These are phyloP conservation scores for Paramarasmius palmivorus DNA, from an alignment of 1,284 basidiomycete genomes.

Conservation along the genomic window DNA sequence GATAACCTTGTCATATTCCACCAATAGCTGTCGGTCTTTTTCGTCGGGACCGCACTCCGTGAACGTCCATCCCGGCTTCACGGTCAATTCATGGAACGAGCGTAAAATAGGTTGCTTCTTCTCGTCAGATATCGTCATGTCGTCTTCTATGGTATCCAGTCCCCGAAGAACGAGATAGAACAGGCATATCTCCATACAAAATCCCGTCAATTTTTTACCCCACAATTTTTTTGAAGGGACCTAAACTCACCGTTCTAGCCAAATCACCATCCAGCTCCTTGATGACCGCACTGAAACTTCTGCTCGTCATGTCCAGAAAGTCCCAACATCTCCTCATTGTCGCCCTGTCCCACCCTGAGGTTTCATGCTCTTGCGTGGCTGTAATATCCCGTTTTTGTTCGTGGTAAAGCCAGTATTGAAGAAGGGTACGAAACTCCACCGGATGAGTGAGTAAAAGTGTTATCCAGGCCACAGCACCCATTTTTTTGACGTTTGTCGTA, in stretches of 20 bases:
- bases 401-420: slow-evolving; percentile 81
- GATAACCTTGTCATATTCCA: slow-evolving; percentile 85
- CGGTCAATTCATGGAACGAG: slow-evolving; percentile 80
- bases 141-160: slow-evolving; percentile 96
- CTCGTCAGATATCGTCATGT: slow-evolving; percentile 92
- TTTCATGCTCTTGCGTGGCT: slow-evolving; percentile 63
- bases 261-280: slow-evolving; percentile 97
- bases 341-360: slow-evolving; percentile 81
- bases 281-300: slow-evolving; percentile 93
- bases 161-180: slow-evolving; percentile 96
- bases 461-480: slow-evolving; percentile 48
- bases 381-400: slow-evolving; percentile 82
- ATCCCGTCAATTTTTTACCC: slow-evolving; percentile 3
- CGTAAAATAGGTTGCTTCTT: slow-evolving; percentile 88
- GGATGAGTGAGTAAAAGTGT: slow-evolving; percentile 73
- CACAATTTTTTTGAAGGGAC: background rate
- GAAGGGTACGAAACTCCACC: slow-evolving; percentile 73
- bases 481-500: slow-evolving; percentile 15
- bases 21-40: slow-evolving; percentile 86
- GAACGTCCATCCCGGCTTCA: slow-evolving; percentile 89
- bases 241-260: slow-evolving; percentile 77
- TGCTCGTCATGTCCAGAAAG: slow-evolving; percentile 86
- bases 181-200: slow-evolving; percentile 73
- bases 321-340: slow-evolving; percentile 92
- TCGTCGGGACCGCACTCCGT: slow-evolving; percentile 83